A percentile compares a stretch with the other conserved stretches of the same genome.
Conservation (phyloP, 2,329 filamentous ascomycete genomes). For the Fusarium sp. region DNA sequence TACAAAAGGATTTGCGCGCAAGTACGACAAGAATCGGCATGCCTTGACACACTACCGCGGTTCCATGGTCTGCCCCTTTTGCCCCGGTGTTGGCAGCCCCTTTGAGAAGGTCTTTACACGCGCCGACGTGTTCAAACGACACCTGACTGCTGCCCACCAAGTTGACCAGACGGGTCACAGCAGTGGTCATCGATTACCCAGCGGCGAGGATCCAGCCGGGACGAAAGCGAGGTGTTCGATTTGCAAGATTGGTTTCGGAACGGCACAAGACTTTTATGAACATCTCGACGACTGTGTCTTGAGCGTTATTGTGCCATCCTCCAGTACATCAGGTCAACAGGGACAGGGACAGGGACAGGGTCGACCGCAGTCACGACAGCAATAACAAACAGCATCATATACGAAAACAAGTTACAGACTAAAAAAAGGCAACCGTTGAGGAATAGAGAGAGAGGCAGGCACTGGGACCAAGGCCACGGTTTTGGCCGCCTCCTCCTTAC, state of each 20-base stretch:
- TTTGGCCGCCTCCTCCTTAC: constrained; percentile 3
- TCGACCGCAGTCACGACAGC: constrained; percentile 20
- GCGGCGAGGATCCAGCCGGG: constrained; percentile 33
- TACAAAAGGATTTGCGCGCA: constrained; percentile 91
- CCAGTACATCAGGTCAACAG: constrained; percentile 18
- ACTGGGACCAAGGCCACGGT: constrained; percentile 13
- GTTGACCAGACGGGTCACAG: constrained; percentile 96
- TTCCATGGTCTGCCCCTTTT: constrained; percentile 98
- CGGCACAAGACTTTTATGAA: constrained; percentile 96
- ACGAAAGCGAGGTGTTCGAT: constrained; percentile 90
- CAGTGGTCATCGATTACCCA: constrained; percentile 65
- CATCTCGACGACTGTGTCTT: constrained; percentile 80
- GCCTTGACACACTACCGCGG: constrained; percentile 97
- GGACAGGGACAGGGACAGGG: not conserved
- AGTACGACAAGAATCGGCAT: constrained; percentile 98
- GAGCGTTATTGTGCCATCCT: constrained; percentile 64
- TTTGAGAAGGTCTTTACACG: constrained; percentile 97
- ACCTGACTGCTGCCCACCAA: constrained; percentile 90
- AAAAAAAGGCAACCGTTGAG: not conserved
- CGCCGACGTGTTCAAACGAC: constrained; percentile 96
- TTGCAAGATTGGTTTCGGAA: constrained; percentile 81
- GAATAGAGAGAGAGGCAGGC: not conserved
- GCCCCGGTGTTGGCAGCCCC: constrained; percentile 85
- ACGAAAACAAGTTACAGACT: not conserved
- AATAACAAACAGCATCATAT: constrained; percentile 5